Conservation (phyloP, 1,284 basidiomycete species). For the Tilletia indica region DNA sequence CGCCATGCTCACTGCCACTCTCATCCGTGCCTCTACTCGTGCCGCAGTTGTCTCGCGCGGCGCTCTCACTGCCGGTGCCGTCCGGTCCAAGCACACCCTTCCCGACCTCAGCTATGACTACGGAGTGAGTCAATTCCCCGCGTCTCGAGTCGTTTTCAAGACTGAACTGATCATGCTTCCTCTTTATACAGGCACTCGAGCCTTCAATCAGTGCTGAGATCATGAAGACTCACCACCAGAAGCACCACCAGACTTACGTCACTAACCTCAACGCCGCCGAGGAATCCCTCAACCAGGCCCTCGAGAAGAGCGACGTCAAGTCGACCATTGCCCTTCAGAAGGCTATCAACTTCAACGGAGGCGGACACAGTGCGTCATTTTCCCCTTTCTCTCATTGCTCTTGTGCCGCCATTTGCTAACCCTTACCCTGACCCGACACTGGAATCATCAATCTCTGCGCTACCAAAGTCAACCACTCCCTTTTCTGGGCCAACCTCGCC, state of each 20-base stretch:
- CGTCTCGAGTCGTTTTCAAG: too few species aligned
- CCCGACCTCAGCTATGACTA: slow-evolving; percentile 54
- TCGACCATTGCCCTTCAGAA: slow-evolving; percentile 39
- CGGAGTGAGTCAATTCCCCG: slow-evolving; percentile 24
- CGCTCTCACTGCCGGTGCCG: slow-evolving; percentile 17
- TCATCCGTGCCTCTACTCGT: slow-evolving; percentile 17
- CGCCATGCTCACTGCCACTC: neutral
- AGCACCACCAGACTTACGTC: slow-evolving; percentile 56
- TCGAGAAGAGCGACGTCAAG: slow-evolving; percentile 46
- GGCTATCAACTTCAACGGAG: slow-evolving; percentile 55
- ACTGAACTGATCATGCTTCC: neutral
- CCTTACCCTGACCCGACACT: too few species aligned
- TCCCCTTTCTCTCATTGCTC: neutral
- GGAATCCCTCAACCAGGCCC: slow-evolving; percentile 41
- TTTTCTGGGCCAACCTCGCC: slow-evolving; percentile 55
- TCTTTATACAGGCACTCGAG: slow-evolving; percentile 40
- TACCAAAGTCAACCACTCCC: slow-evolving; percentile 49
- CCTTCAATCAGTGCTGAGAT: slow-evolving; percentile 52
- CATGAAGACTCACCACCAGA: slow-evolving; percentile 54
- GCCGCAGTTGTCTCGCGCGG: slow-evolving; percentile 20
- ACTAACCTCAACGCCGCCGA: slow-evolving; percentile 53
- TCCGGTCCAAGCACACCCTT: slow-evolving; percentile 54
- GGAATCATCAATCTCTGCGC: too few species aligned
- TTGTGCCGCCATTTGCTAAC: too few species aligned
- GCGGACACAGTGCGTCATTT: slow-evolving; percentile 26